These are phyloP conservation scores for Pseudogymnoascus verrucosus DNA, from an alignment of 2,329 filamentous ascomycete genomes.

Conservation along the genomic window DNA sequence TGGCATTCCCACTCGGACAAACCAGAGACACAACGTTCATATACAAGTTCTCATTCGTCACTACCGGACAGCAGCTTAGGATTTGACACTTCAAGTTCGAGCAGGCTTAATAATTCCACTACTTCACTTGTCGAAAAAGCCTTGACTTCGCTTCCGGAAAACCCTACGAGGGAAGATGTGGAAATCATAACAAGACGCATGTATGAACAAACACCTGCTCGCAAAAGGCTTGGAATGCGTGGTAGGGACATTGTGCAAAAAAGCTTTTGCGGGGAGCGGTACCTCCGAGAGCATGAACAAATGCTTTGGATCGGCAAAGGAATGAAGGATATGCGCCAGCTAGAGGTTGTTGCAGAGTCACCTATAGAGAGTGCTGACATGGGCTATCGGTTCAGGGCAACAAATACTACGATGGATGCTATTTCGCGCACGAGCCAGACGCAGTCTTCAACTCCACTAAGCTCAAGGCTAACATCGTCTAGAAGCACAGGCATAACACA, in stretches of 20 bases:
- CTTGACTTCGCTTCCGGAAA: conserved; percentile 34
- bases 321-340: not conserved
- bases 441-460: too few relatives aligned
- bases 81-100: too few relatives aligned
- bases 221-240: conserved; percentile 50
- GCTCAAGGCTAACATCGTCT: too few relatives aligned
- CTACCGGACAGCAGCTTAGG: too few relatives aligned
- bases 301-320: conserved; percentile 42
- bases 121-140: conserved; percentile 27
- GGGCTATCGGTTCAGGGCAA: too few relatives aligned
- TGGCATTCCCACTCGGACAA: conserved; percentile 53
- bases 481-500: too few relatives aligned
- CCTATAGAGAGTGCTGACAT: too few relatives aligned
- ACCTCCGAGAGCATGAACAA: conserved; percentile 54
- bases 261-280: conserved; percentile 50
- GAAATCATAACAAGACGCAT: conserved; percentile 44
- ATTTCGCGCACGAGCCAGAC: too few relatives aligned
- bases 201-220: conserved; percentile 48
- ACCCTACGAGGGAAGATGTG: conserved; percentile 42
- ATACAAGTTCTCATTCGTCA: too few relatives aligned
- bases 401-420: too few relatives aligned
- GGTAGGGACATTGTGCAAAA: conserved; percentile 50
- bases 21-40: conserved; percentile 31
- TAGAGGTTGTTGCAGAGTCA: too few relatives aligned
- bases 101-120: too few relatives aligned